Evolutionary conservation across 768 basidiomycete species (phyloP), one percentile per base, ranked within the genome.

Genomic region (Leccinum broughii): DNA sequence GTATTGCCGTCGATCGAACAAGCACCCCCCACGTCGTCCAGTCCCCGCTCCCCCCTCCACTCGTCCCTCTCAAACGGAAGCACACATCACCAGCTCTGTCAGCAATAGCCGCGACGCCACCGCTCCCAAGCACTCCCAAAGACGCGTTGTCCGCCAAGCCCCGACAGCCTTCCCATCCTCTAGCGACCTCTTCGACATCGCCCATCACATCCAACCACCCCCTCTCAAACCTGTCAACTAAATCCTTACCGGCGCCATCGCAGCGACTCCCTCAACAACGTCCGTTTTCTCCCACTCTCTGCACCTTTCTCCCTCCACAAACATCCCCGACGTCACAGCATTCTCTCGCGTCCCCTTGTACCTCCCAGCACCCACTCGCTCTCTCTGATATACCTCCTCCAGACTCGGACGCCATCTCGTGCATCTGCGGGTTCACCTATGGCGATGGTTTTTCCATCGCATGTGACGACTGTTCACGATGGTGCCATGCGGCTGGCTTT

Each of bases 361-460:
- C 64, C 0, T 72, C 62, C 1, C 68, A 69, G 50, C 64, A 63
- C 7, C 67, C 68, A 4, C 64, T 55, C 37, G 14, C 65, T 1
- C 62, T 62, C 10, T 51, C 65, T 0, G 64, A 66, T 14, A 56
- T 32, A n/a, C 70, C 64, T 22, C 73, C 72, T 37, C 61, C 75
- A 30, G 75, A 68, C 62, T 73, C 80, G 11, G 84, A 86, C 51
- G 76, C 77, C 53, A 85, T 88, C 56, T 77, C 79, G 51, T 95
- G 93, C 71, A 89, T 92, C 60, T 95, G 92, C 72, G 85, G 85
- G 6, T 83, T 83, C 61, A 75, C 80, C 51, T 80, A 85, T 68
- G 93, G 93, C 74, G 92, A 93, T 71, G 92, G 92, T 22, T 91
- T 89, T 72, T 88, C 86, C 10, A 90, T 95, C 62, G 90, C 88